Conservation (phyloP, 495 filamentous ascomycete genomes). For the Oidiodendron maius region DNA sequence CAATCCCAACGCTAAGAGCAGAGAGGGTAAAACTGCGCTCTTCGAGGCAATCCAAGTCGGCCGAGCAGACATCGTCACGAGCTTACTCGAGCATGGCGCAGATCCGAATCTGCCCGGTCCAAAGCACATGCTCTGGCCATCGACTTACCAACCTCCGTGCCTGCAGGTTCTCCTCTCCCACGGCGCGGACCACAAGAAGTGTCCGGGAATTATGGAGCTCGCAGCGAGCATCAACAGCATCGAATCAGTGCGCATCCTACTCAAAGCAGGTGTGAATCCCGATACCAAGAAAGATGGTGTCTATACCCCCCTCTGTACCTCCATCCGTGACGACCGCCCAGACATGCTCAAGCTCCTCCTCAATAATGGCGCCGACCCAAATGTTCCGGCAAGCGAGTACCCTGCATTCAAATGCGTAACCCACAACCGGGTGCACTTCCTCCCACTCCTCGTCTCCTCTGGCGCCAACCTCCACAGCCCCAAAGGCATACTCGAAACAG, state of each 20-base stretch:
- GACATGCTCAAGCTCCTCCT: constrained; percentile 47
- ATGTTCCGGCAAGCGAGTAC: constrained; percentile 43
- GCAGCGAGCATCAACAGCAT: constrained; percentile 40
- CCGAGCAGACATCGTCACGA: constrained; percentile 26
- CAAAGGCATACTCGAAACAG: constrained; percentile 51
- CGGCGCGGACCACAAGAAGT: constrained; percentile 38
- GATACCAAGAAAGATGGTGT: constrained; percentile 50
- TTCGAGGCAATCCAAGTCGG: constrained; percentile 35
- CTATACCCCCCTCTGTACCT: constrained; percentile 50
- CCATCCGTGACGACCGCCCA: constrained; percentile 45
- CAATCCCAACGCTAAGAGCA: constrained; percentile 45
- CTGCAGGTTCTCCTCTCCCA: constrained; percentile 34
- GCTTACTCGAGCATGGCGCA: constrained; percentile 29
- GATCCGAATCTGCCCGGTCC: constrained; percentile 43
- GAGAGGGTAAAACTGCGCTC: constrained; percentile 43
- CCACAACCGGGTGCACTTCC: constrained; percentile 41
- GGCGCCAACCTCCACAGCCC: constrained; percentile 43
- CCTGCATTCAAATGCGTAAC: constrained; percentile 52
- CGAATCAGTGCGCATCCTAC: constrained; percentile 43
- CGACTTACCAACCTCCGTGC: constrained; percentile 31
- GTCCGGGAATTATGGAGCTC: constrained; percentile 42
- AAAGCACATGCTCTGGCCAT: constrained; percentile 45
- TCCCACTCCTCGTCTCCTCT: constrained; percentile 40
- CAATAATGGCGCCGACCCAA: constrained; percentile 44
- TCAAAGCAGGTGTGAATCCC: constrained; percentile 42